Percentiles rank a stretch among this genome's conserved stretches.
These are phyloP conservation scores for Acacia concinna DNA, from an alignment of 331 rosid species.

Conservation along the genomic window DNA sequence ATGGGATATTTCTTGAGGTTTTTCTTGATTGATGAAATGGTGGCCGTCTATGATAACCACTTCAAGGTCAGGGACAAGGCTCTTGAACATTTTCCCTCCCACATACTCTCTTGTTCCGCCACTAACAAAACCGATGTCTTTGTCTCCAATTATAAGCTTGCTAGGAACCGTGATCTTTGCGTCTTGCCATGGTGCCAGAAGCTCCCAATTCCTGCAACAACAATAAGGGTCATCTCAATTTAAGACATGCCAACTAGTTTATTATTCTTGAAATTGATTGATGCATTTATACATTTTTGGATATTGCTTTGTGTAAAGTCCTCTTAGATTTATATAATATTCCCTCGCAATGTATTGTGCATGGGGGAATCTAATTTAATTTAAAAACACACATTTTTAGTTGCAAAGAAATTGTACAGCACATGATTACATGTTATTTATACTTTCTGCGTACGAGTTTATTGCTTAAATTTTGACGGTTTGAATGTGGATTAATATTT, in stretches of 20 bases:
- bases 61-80: conserved; percentile 46
- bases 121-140: conserved; percentile 32
- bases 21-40: conserved; percentile 51
- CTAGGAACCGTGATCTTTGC: conserved; percentile 45
- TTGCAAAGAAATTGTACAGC: neutral
- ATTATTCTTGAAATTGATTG: neutral
- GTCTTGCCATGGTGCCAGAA: conserved; percentile 50
- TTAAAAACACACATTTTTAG: neutral
- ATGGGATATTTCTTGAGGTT: conserved; percentile 39
- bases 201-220: conserved; percentile 49
- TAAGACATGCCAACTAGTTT: neutral
- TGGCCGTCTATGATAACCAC: conserved; percentile 43
- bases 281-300: neutral
- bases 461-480: neutral
- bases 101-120: conserved; percentile 39
- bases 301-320: neutral
- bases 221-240: neutral
- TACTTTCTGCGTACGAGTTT: neutral
- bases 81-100: conserved; percentile 37
- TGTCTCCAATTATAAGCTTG: conserved; percentile 39
- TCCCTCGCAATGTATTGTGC: neutral
- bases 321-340: neutral
- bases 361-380: neutral
- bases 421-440: neutral
- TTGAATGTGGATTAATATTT: neutral